Evolutionary conservation across 345 rosid species (phyloP).

Genomic region (Carallia brachiata): DNA sequence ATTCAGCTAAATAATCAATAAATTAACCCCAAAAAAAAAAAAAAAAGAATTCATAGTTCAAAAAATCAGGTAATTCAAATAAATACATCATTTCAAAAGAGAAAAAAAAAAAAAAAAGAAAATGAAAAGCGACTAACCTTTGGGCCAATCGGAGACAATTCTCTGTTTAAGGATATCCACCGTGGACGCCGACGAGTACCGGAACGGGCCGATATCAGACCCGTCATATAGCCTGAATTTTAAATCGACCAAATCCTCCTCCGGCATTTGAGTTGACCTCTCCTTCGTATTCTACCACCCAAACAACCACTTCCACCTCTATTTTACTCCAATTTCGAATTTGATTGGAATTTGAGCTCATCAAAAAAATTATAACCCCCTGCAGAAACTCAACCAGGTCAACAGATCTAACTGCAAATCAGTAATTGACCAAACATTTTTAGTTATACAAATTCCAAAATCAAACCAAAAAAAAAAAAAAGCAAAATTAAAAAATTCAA

Average conservation of each 20-base stretch:
- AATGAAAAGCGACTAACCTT: constrained; percentile 44
- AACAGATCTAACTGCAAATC: constrained; percentile 2
- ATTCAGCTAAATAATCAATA: too few species aligned
- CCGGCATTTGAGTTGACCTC: constrained; percentile 63
- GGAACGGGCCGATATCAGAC: constrained; percentile 87
- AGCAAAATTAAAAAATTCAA: not conserved
- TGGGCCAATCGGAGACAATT: constrained; percentile 84
- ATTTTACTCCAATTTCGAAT: not conserved
- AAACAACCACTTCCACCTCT: constrained; percentile 21
- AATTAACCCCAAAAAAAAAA: too few species aligned
- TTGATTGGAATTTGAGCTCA: constrained; percentile 11
- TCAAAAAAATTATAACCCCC: constrained; percentile 21
- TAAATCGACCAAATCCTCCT: constrained; percentile 72
- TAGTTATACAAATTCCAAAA: not conserved
- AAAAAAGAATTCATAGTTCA: not conserved
- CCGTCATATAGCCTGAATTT: constrained; percentile 92
- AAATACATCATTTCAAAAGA: not conserved
- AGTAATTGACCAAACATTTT: not conserved
- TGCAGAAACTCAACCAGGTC: constrained; percentile 2
- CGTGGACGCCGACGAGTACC: constrained; percentile 70
- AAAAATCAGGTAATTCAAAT: not conserved
- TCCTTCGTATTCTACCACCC: constrained; percentile 9
- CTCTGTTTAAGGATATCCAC: constrained; percentile 78
- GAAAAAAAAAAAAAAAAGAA: not conserved
- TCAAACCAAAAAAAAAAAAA: not conserved